Evolutionary conservation across 1,284 basidiomycete genomes (phyloP), one percentile per base, ranked within the genome.

Genomic region (Microbotryum intermedium): DNA sequence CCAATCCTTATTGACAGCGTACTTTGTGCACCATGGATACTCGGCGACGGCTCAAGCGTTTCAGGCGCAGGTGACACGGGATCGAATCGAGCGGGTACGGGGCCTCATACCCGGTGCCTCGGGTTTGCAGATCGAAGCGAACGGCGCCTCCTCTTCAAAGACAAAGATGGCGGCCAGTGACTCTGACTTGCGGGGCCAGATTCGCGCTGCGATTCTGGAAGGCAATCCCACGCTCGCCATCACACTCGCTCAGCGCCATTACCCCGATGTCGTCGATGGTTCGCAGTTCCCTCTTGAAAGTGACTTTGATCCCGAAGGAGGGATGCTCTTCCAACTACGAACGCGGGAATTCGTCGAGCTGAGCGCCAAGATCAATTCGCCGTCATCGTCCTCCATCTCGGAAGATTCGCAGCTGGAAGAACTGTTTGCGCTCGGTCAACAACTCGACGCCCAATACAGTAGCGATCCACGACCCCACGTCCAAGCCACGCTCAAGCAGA

Each of bases 321-420:
- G 55, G 9, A 29, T 61, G 8, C n/a, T 21, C 16, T 67, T 69
- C 49, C 50, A 56, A 47, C 28, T 69, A 18, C 42, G 57, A 10
- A 53, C 57, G 30, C 48, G 87, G 65, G 87, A 86, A 73, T 89
- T 90, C 69, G 82, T 90, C 47, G 88, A 90, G 73, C 71, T 89
- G 20, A 42, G 56, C 21, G 34, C 66, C n/a, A 50, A 64, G 49
- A 46, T 69, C 44, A 52, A 55, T 51, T 43, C 68, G 54, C 44
- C 65, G 57, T 51, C 59, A 44, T 26, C 67, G 6, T 59, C 53
- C 20, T 80, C 13, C 80, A 80, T 61, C 79, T 80, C 34, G 79
- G 80, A 61, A 72, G 58, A 46, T 3, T 9, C 18, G 29, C 23
- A 84, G 11, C 76, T 89, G 57, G 81, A 81, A 63, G 77, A 75